Evolutionary conservation across 2,329 filamentous ascomycete species (phyloP), one percentile per base, ranked within the genome.

Genomic region (Xylariaceae sp.): DNA sequence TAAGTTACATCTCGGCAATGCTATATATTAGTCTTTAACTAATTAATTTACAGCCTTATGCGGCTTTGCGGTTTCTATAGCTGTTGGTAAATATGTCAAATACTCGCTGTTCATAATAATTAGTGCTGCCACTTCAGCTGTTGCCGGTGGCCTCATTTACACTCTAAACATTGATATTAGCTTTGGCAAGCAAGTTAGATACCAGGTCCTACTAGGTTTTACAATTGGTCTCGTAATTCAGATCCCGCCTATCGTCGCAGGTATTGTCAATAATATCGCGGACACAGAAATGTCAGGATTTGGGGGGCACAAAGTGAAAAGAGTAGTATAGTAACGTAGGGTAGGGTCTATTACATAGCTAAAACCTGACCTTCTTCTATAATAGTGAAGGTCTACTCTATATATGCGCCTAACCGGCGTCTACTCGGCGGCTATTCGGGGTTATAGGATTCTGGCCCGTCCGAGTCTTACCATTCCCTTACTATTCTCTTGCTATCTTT

Each of bases 61-160:
- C 5, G 52, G 43, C 10, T 42, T 53, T 11, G 8, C 51, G 13
- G 46, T 29, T 13, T 53, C 57, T 2, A 18, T 51, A 9, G 37
- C 16, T 1, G n/a, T 56, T 7, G 46, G 49, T 7, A 53, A 53
- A 7, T 33, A 73, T 16, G 75, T 76, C 20, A 74, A 73, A 55
- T 79, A 76, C 59, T 70, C 70, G 18, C 75, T 74, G 1, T 69
- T 76, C 43, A 68, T 75, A 59, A 60, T 77, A 42, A 40, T 70
- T 18, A 72, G 73, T 39, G 66, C 67, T 30, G 56, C 60, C 9
- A 37, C 75, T 26, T 53, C 70, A 35, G 61, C 71, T 3, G 57
- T 77, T 37, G 75, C 74, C n/a, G 62, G 70, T 2, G 75, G 73
- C 7, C 68, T 78, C 8, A 64, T 77, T 48, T 73, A 72, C 5